These are phyloP conservation scores for Saccharum spontaneum DNA, from an alignment of 176 grass and related monocot genomes.

Conservation along the genomic window DNA sequence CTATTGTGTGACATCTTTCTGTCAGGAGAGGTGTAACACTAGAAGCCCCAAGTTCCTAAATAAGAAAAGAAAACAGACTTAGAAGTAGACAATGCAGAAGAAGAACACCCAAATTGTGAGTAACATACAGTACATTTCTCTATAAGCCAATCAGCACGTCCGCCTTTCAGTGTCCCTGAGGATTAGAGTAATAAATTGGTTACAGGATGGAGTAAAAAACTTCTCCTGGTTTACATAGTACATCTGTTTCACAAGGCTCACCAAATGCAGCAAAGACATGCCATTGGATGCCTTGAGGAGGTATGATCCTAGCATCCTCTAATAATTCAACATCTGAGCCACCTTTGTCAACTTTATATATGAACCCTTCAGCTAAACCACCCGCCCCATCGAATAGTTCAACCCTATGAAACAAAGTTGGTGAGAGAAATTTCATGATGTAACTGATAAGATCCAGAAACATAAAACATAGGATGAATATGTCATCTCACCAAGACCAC, in stretches of 20 bases:
- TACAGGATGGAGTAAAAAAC: not conserved
- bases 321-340: conserved; percentile 69
- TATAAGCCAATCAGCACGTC: conserved; percentile 90
- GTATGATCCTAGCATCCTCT: conserved; percentile 54
- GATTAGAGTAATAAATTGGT: conserved; percentile 30
- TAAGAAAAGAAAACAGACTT: not conserved
- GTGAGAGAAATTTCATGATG: not conserved
- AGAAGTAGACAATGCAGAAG: conserved; percentile 27
- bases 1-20: conserved; percentile 67
- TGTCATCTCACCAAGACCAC: not conserved
- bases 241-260: conserved; percentile 33
- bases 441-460: not conserved
- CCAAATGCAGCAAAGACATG: conserved; percentile 92
- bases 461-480: not conserved
- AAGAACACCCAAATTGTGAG: conserved; percentile 12
- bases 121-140: conserved; percentile 99
- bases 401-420: conserved; percentile 52
- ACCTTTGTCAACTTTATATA: conserved; percentile 66
- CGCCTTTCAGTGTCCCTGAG: conserved; percentile 91
- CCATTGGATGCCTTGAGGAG: conserved; percentile 77
- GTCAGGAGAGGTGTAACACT: conserved; percentile 91
- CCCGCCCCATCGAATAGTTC: conserved; percentile 83
- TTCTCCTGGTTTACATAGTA: not conserved
- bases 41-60: conserved; percentile 91
- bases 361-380: conserved; percentile 74